Conservation (phyloP, 2,329 filamentous ascomycete genomes). For the Curvularia spicifera region DNA sequence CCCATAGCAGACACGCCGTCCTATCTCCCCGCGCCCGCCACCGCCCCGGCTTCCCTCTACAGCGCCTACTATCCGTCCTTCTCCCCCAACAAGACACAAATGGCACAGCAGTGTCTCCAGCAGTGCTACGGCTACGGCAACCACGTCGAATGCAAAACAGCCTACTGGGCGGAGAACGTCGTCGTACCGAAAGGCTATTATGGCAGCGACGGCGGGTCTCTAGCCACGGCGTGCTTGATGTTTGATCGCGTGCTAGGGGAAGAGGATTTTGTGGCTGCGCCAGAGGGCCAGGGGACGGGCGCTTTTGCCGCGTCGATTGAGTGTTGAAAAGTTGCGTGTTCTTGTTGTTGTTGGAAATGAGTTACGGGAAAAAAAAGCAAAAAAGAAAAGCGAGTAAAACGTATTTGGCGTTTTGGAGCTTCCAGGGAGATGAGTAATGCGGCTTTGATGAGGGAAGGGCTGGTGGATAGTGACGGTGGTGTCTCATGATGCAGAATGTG, state of each 20-base stretch:
- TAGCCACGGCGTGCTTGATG: constrained; percentile 47
- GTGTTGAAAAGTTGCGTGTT: constrained; percentile 25
- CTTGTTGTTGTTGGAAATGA: too few relatives aligned
- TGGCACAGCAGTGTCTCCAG: constrained; percentile 46
- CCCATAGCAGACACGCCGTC: constrained; percentile 4
- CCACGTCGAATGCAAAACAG: constrained; percentile 44
- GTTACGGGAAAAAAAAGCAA: background rate
- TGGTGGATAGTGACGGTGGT: too few relatives aligned
- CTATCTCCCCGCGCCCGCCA: constrained; percentile 34
- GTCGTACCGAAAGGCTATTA: constrained; percentile 44
- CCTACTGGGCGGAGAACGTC: constrained; percentile 49
- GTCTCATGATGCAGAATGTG: background rate
- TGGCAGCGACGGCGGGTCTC: constrained; percentile 39
- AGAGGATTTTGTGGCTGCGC: constrained; percentile 40
- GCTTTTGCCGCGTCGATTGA: constrained; percentile 43
- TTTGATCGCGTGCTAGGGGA: constrained; percentile 36
- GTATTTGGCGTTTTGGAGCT: too few relatives aligned
- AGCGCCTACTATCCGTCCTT: constrained; percentile 45
- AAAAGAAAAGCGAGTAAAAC: too few relatives aligned
- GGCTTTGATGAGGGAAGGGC: too few relatives aligned
- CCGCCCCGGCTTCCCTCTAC: constrained; percentile 34
- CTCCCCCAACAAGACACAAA: constrained; percentile 33
- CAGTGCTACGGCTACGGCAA: constrained; percentile 53
- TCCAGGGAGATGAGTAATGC: too few relatives aligned
- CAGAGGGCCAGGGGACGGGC: constrained; percentile 39